Base-by-base conservation (phyloP, 345 rosid genomes). In the Erodium maritimum region DNA sequence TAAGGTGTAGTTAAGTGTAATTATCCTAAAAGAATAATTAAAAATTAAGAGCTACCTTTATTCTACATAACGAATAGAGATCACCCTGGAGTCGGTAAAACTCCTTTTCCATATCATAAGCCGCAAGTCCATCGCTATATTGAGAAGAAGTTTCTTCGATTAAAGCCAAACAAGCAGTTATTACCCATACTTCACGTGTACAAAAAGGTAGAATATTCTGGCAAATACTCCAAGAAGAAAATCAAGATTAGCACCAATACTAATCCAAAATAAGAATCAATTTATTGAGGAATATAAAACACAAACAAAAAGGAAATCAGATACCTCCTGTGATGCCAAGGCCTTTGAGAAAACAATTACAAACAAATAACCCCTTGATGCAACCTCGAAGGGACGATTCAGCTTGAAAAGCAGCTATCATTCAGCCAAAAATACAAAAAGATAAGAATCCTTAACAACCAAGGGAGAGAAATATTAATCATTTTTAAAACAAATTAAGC, bases 61-160 rank as follows among this genome's bases (percentile, higher is more conserved):
- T 71, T 78, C 97, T 85, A 65, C 97, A 85, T 58, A 89, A 69
- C 0, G 95, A 93, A 84, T 83, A 87, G 60, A 93, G 95, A 82
- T 93, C 99, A 66, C 99, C 97, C 70, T 75, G 87, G 65, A 89
- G 78, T 58, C 91, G 90, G 71, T 82, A 85, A 76, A 93, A 87
- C 69, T 93, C 99, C 78, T 87, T 93, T 71, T 93, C 94, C 46
- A 80, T 72, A 70, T 93, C 95, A 69, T 80, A 73, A 62, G 90
- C 72, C 17, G 71, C 86, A 60, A 56, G 70, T 66, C 94, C 90
- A 54, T 76, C 84, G 60, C 73, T 75, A 71, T 84, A 81, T 48
- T 75, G 75, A 70, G 95, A 87, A 69, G 81, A 67, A 67, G 90
- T 83, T 60, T 88, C 89, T 59, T 72, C 65, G 54, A 87, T 73